phyloP scores from a whole-genome alignment of 2,329 filamentous ascomycete genomes.

The Alternaria ventricosa region DNA sequence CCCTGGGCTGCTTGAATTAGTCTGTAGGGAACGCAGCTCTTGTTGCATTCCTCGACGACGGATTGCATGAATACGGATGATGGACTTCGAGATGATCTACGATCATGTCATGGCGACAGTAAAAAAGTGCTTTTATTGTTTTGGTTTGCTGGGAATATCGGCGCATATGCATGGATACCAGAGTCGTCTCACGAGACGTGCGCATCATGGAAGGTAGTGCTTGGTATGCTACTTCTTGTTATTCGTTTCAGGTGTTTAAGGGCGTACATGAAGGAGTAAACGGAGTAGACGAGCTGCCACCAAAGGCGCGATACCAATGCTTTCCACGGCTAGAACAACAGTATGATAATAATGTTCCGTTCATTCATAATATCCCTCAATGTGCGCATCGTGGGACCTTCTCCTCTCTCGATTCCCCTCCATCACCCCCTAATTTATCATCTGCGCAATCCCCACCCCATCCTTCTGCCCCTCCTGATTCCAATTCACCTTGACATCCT shows the following conservation, averaged over 20 bases:
- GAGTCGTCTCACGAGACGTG: neutral
- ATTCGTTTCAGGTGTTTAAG: neutral
- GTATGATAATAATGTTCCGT: neutral
- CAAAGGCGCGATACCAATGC: neutral
- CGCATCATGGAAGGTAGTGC: neutral
- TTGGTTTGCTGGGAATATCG: neutral
- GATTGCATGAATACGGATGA: neutral
- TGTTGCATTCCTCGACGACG: neutral
- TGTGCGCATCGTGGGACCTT: neutral
- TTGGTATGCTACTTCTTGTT: neutral
- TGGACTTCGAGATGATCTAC: neutral
- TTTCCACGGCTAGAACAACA: neutral
- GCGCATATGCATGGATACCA: neutral
- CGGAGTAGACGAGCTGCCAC: neutral
- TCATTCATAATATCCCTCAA: neutral
- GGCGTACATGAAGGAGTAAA: neutral
- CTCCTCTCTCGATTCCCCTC: neutral
- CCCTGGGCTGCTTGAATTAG: no score
- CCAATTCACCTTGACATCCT: conserved; percentile 3
- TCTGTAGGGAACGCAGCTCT: neutral
- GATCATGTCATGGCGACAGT: neutral
- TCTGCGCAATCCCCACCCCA: conserved; percentile 13
- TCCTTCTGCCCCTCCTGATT: conserved; percentile 15
- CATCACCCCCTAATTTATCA: conserved; percentile 13
- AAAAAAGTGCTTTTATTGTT: conserved; percentile 7